phyloP scores from a whole-genome alignment of 805 yeast genomes.

The Candida yuanshanica region DNA sequence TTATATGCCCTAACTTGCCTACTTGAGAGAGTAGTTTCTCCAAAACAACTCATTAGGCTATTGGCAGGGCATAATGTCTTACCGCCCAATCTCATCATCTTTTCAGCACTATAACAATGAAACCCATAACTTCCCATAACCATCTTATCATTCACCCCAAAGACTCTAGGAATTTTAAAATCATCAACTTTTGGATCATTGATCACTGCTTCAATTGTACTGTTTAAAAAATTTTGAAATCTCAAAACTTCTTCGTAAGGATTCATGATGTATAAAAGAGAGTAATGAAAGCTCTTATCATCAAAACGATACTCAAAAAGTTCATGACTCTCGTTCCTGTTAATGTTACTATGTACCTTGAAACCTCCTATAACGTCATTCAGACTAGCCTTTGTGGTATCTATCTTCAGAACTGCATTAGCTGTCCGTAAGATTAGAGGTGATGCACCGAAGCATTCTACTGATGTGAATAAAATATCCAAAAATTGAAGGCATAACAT shows the following conservation, averaged over 20 bases:
- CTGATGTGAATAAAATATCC: background rate
- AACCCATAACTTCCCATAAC: slow-evolving; percentile 2
- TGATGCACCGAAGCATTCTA: background rate
- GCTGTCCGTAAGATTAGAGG: background rate
- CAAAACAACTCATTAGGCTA: slow-evolving; percentile 6
- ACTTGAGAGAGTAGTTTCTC: background rate
- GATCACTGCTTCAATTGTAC: background rate
- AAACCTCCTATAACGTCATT: slow-evolving; percentile 6
- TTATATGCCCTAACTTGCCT: slow-evolving; percentile 2
- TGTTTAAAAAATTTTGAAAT: background rate
- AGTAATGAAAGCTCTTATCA: background rate
- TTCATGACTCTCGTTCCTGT: background rate
- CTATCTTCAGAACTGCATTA: slow-evolving; percentile 4
- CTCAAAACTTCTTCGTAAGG: background rate
- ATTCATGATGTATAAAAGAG: background rate
- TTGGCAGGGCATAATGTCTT: slow-evolving; percentile 4
- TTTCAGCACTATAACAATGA: slow-evolving; percentile 3
- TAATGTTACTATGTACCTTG: background rate
- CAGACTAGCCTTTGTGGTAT: slow-evolving; percentile 5
- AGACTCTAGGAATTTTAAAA: slow-evolving; percentile 7
- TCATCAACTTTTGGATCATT: background rate
- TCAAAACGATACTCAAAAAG: background rate
- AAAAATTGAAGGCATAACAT: no score
- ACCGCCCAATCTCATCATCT: background rate
- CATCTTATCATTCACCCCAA: slow-evolving; percentile 5